Percentiles rank a stretch among this genome's conserved stretches.
Conservation (phyloP, 768 basidiomycete genomes). For the Chiua virens region DNA sequence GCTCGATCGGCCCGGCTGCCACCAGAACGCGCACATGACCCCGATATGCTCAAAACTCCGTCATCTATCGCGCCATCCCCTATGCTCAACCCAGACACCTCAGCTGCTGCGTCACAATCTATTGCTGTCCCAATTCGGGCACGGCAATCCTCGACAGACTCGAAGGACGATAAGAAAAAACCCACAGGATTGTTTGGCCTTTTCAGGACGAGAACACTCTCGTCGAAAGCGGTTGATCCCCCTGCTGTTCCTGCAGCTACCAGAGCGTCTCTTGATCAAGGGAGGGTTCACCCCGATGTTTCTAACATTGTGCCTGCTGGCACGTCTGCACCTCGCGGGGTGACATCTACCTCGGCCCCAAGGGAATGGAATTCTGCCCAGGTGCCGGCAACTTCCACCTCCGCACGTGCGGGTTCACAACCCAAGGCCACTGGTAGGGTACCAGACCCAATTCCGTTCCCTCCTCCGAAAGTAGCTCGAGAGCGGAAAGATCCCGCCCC, state of each 20-base stretch:
- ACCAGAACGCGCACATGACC: constrained; percentile 42
- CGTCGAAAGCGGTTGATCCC: constrained; percentile 28
- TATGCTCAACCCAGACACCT: constrained; percentile 37
- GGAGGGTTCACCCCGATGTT: constrained; percentile 10
- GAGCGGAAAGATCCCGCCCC: constrained; percentile 42
- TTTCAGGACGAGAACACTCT: constrained; percentile 33
- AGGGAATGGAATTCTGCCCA: constrained; percentile 16
- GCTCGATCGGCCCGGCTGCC: constrained; percentile 21
- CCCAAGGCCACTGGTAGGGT: constrained; percentile 15
- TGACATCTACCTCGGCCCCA: constrained; percentile 5
- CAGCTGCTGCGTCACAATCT: constrained; percentile 4
- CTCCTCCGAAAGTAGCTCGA: constrained; percentile 29
- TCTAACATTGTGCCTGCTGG: not conserved
- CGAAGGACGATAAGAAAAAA: constrained; percentile 36
- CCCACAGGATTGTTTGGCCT: constrained; percentile 28
- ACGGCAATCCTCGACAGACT: constrained; percentile 30
- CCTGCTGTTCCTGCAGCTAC: constrained; percentile 19
- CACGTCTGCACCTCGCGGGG: constrained; percentile 14
- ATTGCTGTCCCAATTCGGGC: constrained; percentile 18
- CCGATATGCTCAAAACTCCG: constrained; percentile 58
- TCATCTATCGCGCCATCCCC: constrained; percentile 60
- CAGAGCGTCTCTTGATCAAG: constrained; percentile 22
- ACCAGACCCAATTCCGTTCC: constrained; percentile 27
- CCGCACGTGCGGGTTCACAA: constrained; percentile 13
- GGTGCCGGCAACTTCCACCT: constrained; percentile 1